Percentiles rank a stretch among this genome's conserved stretches.
phyloP scores from a whole-genome alignment of 768 basidiomycete genomes.

The Dacryopinax primogenitus region DNA sequence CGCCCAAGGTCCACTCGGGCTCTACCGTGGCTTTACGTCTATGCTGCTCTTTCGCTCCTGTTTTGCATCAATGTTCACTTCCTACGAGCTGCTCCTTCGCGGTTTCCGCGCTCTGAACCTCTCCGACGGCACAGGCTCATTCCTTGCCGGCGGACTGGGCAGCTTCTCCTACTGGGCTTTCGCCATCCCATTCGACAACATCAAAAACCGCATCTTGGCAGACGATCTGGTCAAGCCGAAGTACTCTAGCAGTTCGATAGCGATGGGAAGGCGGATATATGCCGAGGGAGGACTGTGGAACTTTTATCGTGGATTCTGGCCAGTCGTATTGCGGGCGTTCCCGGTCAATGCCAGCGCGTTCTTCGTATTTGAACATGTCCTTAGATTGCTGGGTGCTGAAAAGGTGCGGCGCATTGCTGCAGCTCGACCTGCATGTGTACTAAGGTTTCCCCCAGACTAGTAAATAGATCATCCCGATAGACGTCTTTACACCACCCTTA shows the following conservation, averaged over 20 bases:
- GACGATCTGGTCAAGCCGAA: slow-evolving; percentile 30
- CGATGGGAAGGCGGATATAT: slow-evolving; percentile 43
- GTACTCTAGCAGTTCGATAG: slow-evolving; percentile 7
- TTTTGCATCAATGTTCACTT: slow-evolving; percentile 70
- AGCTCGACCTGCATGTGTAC: not conserved
- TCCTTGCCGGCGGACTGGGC: slow-evolving; percentile 50
- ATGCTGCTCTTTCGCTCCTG: slow-evolving; percentile 59
- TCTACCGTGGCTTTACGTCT: slow-evolving; percentile 66
- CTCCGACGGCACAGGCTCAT: slow-evolving; percentile 47
- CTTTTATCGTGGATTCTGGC: slow-evolving; percentile 54
- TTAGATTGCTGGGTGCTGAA: slow-evolving; percentile 53
- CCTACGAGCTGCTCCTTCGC: slow-evolving; percentile 39
- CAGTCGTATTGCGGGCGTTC: slow-evolving; percentile 58
- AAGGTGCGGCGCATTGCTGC: slow-evolving; percentile 32
- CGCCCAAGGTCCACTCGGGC: slow-evolving; percentile 47
- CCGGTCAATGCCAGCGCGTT: slow-evolving; percentile 68
- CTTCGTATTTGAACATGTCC: slow-evolving; percentile 65
- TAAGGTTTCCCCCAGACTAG: not conserved
- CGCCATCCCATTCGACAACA: slow-evolving; percentile 64
- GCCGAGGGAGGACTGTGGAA: slow-evolving; percentile 40
- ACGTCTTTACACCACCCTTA: not conserved
- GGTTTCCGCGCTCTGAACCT: slow-evolving; percentile 31
- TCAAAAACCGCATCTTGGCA: slow-evolving; percentile 70
- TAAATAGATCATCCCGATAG: not conserved
- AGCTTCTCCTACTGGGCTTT: slow-evolving; percentile 55